Evolutionary conservation across 1,139 yeast species (phyloP), one percentile per base, ranked within the genome.

Genomic region (Taphrina populina): DNA sequence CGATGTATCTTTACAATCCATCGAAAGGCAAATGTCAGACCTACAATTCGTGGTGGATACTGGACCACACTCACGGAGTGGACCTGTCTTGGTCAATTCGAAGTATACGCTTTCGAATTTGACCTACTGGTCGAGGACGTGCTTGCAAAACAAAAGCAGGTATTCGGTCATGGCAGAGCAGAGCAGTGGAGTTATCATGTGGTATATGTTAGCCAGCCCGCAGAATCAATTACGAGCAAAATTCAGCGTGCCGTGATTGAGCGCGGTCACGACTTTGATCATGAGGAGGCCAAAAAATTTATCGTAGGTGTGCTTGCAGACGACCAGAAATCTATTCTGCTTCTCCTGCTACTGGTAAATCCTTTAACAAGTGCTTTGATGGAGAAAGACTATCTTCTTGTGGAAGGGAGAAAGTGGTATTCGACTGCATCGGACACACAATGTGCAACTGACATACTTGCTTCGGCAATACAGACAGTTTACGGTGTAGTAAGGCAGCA

Each of bases 321-420:
- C 15, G 47, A 43, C 19, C 27, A 15, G 33, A 30, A 10, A n/a
- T 43, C 47, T 2, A 19, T 43, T 21, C 20, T 43, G 27, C 32
- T 43, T 5, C 17, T 30, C 11, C 29, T 37, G 3, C 17, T 43
- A 11, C 11, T 43, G 6, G 20, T 43, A n/a, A 29, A 43, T 13
- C 47, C 47, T 8, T 17, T 21, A 2, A 13, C 32, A 10, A 6
- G 13, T 15, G 17, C 8, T 8, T n/a, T 3, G 3, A 37, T 24
- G 11, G 20, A 17, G 19, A 24, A 29, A 15, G 37, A 43, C 11
- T 13, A 13, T 21, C 6, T 43, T 17, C 29, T 43, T 7, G 37
- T 43, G 19, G 47, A 43, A 4, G 47, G 33, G 4, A 43, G 21
- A 43, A 24, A 29, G 4, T 43, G 47, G 47, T n/a, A n/a, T n/a